Conservation (phyloP, 1,139 yeast species). For the Yamadazyma siamensis region DNA sequence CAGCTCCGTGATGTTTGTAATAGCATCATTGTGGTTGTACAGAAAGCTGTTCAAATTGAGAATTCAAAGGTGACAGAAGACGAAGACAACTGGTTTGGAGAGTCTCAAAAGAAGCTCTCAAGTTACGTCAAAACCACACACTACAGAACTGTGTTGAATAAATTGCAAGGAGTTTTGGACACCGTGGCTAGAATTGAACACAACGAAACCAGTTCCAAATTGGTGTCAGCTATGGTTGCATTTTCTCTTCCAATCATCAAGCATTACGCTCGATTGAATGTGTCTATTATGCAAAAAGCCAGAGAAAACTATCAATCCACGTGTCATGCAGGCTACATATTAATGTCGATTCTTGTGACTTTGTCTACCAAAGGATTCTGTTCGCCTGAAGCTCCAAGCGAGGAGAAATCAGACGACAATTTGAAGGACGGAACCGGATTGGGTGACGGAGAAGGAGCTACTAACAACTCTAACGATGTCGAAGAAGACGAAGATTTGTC, state of each 20-base stretch:
- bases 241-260: constrained; percentile 58
- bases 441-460: constrained; percentile 94
- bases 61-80: constrained; percentile 38
- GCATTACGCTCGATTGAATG: constrained; percentile 48
- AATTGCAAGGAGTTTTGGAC: constrained; percentile 17
- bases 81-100: constrained; percentile 63
- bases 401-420: constrained; percentile 60
- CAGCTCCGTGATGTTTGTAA: constrained; percentile 52
- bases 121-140: constrained; percentile 29
- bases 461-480: constrained; percentile 71
- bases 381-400: constrained; percentile 78
- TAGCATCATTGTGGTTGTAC: constrained; percentile 65
- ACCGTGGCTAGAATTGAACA: constrained; percentile 29
- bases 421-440: constrained; percentile 90
- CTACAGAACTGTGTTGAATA: constrained; percentile 24
- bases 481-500: constrained; percentile 90
- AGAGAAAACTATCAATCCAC: constrained; percentile 47
- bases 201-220: constrained; percentile 29
- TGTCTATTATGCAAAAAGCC: constrained; percentile 37
- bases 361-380: constrained; percentile 90
- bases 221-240: constrained; percentile 42
- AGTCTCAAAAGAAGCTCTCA: constrained; percentile 43
- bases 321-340: constrained; percentile 59
- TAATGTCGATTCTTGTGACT: constrained; percentile 54
- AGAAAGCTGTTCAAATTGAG: constrained; percentile 43